Evolutionary conservation across 257 asterid species (phyloP), one percentile per base, ranked within the genome.

Genomic region (Cynanchum wilfordii): DNA sequence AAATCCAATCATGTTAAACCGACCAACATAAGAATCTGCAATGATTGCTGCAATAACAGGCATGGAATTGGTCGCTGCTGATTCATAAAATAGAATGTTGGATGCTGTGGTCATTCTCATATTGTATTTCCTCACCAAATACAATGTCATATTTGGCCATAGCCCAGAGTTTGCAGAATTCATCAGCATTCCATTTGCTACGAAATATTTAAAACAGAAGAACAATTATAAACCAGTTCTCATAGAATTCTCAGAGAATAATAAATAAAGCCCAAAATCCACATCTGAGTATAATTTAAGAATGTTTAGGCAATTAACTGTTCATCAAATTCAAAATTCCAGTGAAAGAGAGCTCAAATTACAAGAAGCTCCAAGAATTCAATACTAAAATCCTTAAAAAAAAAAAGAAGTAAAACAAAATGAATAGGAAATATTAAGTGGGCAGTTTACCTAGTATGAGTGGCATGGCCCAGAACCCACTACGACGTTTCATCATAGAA

Each of bases 21-120:
- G 86, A 22, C 97, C 97, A 77, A 89, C 70, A 75, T 69, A 81
- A 66, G 97, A 88, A 81, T 91, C 97, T 0, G 97, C 87, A 20
- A 85, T 25, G 16, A 91, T 24, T 12, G 97, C 97, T 65, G 88
- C 95, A 50, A 88, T 0, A 66, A 89, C 75, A 0, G 95, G 95
- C 87, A 79, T 74, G 75, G 87, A 82, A 65, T 81, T 87, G 4
- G 90, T 80, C n/a, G 90, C 86, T 36, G 96, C 86, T 2, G 97
- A 88, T 95, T 95, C 89, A 27, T 83, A 69, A 75, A 83, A 89
- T 64, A 89, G 40, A 20, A 88, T 45, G 70, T 78, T 89, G 25
- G 96, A 84, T 3, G 88, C 92, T 49, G 76, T 30, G 1, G 87
- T 71, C 90, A 91, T 86, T 72, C 80, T 83, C 91, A 91, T 76